These are phyloP conservation scores for Pichia cactophila DNA, from an alignment of 1,139 yeast species.

Conservation along the genomic window DNA sequence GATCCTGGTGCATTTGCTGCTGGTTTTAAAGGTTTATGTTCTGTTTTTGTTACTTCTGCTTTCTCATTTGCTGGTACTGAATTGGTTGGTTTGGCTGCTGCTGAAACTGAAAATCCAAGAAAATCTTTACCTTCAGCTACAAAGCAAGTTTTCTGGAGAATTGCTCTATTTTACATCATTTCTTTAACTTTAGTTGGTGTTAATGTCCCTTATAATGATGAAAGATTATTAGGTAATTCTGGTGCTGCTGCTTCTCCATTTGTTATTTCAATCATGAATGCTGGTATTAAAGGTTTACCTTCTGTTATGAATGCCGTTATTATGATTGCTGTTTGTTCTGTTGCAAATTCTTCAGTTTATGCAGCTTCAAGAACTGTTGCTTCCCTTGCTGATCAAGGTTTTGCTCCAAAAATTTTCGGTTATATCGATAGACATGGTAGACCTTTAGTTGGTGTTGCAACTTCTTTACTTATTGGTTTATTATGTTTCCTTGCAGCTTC, in stretches of 20 bases:
- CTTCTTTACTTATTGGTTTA: conserved; percentile 54
- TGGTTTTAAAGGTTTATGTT: conserved; percentile 72
- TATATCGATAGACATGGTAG: conserved; percentile 72
- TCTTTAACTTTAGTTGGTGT: conserved; percentile 56
- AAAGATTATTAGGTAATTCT: conserved; percentile 37
- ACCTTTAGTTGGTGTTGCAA: conserved; percentile 59
- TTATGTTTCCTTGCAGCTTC: conserved; percentile 70
- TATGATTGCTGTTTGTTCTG: conserved; percentile 59
- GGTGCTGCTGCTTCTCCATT: conserved; percentile 64
- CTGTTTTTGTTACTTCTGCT: conserved; percentile 81
- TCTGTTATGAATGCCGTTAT: conserved; percentile 69
- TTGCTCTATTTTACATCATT: conserved; percentile 53
- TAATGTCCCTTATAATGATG: conserved; percentile 57
- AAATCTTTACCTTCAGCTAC: conserved; percentile 59
- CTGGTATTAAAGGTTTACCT: conserved; percentile 55
- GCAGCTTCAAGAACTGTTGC: conserved; percentile 78
- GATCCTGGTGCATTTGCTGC: conserved; percentile 52
- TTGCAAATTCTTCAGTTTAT: conserved; percentile 69
- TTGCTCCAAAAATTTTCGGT: conserved; percentile 66
- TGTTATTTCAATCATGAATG: conserved; percentile 59
- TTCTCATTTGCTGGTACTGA: conserved; percentile 84
- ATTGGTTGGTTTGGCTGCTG: conserved; percentile 76
- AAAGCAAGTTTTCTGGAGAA: conserved; percentile 70
- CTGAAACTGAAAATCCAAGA: conserved; percentile 73
- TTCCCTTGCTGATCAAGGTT: conserved; percentile 74